Evolutionary conservation across 2,329 filamentous ascomycete species (phyloP).

Genomic region (Alternaria metachromatica): DNA sequence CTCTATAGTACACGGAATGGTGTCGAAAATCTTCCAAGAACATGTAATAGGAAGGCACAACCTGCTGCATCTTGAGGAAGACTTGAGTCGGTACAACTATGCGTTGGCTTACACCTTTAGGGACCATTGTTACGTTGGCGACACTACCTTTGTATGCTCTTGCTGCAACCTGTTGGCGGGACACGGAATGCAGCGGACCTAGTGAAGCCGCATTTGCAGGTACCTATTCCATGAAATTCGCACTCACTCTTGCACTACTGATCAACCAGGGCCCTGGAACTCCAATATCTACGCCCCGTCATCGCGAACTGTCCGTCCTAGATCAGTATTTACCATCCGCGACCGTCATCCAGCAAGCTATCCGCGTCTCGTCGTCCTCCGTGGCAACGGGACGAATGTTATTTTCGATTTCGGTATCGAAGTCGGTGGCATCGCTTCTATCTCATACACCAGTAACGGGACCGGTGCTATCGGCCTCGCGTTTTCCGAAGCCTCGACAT

Average conservation of each 20-base stretch:
- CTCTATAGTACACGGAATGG: neutral
- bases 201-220: constrained; percentile 56
- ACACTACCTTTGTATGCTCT: neutral
- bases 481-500: constrained; percentile 53
- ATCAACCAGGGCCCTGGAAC: constrained; percentile 60
- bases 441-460: constrained; percentile 57
- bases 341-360: constrained; percentile 35
- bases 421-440: constrained; percentile 62
- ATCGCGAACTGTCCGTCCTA: constrained; percentile 59
- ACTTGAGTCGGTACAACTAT: neutral
- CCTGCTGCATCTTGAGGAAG: neutral
- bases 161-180: constrained; percentile 58
- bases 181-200: constrained; percentile 61
- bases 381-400: constrained; percentile 59
- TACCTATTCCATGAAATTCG: neutral
- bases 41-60: neutral
- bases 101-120: neutral
- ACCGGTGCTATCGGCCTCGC: constrained; percentile 48
- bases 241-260: neutral
- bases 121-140: neutral
- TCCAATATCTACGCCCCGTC: constrained; percentile 63
- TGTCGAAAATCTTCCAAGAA: neutral
- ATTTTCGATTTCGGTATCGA: constrained; percentile 67
- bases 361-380: constrained; percentile 38
- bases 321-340: constrained; percentile 49